These are phyloP conservation scores for Neophaeococcomyces mojaviensis DNA, from an alignment of 2,329 filamentous ascomycete genomes.

Conservation along the genomic window DNA sequence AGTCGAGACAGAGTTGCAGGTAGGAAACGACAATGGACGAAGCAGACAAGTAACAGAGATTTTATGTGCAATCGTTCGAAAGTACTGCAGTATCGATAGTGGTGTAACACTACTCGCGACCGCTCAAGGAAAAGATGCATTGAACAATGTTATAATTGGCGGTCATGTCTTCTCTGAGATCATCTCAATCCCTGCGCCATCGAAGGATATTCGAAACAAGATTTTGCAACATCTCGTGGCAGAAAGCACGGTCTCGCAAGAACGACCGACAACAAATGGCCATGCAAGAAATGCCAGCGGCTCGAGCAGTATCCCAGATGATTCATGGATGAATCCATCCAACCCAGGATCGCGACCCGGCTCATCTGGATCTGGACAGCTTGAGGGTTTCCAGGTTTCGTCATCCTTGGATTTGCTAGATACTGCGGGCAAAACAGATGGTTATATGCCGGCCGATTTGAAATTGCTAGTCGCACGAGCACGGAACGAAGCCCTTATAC, in stretches of 20 bases:
- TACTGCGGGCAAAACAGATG: conserved; percentile 86
- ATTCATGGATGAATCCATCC: conserved; percentile 70
- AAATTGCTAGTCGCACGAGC: conserved; percentile 78
- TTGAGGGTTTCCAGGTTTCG: conserved; percentile 64
- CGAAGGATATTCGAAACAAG: conserved; percentile 78
- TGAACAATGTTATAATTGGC: conserved; percentile 84
- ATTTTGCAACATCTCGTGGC: conserved; percentile 74
- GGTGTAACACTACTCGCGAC: conserved; percentile 83
- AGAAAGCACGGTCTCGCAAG: conserved; percentile 24
- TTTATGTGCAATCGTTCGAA: conserved; percentile 70
- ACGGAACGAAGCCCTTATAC: conserved; percentile 85
- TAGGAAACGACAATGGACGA: conserved; percentile 85
- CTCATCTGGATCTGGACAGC: conserved; percentile 32
- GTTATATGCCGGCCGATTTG: conserved; percentile 95
- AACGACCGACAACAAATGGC: conserved; percentile 37
- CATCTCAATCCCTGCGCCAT: conserved; percentile 77
- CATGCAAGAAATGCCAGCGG: conserved; percentile 30
- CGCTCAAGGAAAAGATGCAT: conserved; percentile 82
- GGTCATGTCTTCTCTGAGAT: conserved; percentile 92
- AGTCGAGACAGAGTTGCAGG: conserved; percentile 86
- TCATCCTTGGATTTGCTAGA: conserved; percentile 81
- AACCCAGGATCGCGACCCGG: conserved; percentile 44
- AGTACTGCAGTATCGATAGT: conserved; percentile 73
- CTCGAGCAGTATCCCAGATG: conserved; percentile 35
- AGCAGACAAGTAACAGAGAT: conserved; percentile 89